Conservation (phyloP, 768 basidiomycete genomes). For the Auriscalpium orientale region DNA sequence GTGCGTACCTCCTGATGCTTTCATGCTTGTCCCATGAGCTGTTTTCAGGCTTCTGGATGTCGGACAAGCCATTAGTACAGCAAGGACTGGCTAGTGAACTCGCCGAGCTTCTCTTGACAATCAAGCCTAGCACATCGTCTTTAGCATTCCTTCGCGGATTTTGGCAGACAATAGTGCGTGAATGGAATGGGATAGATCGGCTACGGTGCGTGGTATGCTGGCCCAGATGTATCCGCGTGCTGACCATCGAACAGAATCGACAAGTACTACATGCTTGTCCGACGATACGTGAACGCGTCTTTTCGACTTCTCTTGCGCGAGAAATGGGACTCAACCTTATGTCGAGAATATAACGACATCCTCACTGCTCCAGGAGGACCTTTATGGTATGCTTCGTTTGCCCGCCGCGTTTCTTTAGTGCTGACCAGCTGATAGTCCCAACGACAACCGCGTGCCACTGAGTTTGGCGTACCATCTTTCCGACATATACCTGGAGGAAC, state of each 20-base stretch:
- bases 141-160: slow-evolving; percentile 81
- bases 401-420: not conserved
- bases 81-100: slow-evolving; percentile 84
- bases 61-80: slow-evolving; percentile 94
- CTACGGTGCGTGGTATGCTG: slow-evolving; percentile 51
- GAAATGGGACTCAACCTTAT: slow-evolving; percentile 54
- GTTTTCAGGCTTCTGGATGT: slow-evolving; percentile 93
- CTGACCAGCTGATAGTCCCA: slow-evolving; percentile 38
- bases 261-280: slow-evolving; percentile 94
- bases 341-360: slow-evolving; percentile 62
- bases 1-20: slow-evolving; percentile 34
- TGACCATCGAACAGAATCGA: slow-evolving; percentile 61
- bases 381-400: slow-evolving; percentile 50
- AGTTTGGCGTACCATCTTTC: slow-evolving; percentile 80
- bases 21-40: not conserved
- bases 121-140: slow-evolving; percentile 48
- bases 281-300: slow-evolving; percentile 79
- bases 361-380: slow-evolving; percentile 67
- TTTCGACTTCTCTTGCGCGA: slow-evolving; percentile 70
- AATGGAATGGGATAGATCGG: slow-evolving; percentile 91
- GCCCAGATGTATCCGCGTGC: not conserved
- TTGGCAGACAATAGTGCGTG: slow-evolving; percentile 83
- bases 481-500: slow-evolving; percentile 86
- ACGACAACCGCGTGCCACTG: slow-evolving; percentile 64
- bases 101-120: slow-evolving; percentile 71